A percentile compares a stretch with the other conserved stretches of the same genome.
Evolutionary conservation across 208 protist genomes (phyloP).

Genomic region (Crithidia acanthocephali): DNA sequence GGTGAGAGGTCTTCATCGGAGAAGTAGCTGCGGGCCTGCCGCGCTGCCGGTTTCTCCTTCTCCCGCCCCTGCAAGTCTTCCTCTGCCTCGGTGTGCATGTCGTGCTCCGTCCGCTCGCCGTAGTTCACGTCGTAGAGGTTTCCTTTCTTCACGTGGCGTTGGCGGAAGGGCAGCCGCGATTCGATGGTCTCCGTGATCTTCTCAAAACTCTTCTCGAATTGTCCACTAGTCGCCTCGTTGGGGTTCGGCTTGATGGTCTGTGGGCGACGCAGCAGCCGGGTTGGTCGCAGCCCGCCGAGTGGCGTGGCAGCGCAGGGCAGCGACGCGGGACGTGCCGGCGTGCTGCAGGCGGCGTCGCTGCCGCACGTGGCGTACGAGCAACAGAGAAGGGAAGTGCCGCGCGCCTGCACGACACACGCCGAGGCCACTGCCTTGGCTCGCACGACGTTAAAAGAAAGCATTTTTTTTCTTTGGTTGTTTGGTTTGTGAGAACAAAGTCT

Average conservation of each 20-base stretch:
- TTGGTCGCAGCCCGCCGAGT: conserved; percentile 22
- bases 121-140: conserved; percentile 70
- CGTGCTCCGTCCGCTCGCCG: conserved; percentile 61
- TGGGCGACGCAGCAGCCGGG: conserved; percentile 43
- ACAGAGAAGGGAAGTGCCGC: not conserved
- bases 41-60: conserved; percentile 57
- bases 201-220: conserved; percentile 87
- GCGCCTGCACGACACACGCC: not conserved
- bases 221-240: conserved; percentile 55
- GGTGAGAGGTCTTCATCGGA: conserved; percentile 64
- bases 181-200: conserved; percentile 76
- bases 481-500: too few species aligned
- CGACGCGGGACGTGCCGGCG: too few species aligned
- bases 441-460: not conserved
- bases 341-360: too few species aligned
- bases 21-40: conserved; percentile 78
- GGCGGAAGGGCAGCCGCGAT: conserved; percentile 57
- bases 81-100: conserved; percentile 53
- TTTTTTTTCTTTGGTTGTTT: not conserved
- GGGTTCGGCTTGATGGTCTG: conserved; percentile 86
- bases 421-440: not conserved
- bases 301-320: not conserved
- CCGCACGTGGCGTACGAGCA: not conserved
- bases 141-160: conserved; percentile 57
- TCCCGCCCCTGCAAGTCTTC: conserved; percentile 72